phyloP scores from a whole-genome alignment of 2,329 filamentous ascomycete genomes.

The Penicillium aurantiogriseum region DNA sequence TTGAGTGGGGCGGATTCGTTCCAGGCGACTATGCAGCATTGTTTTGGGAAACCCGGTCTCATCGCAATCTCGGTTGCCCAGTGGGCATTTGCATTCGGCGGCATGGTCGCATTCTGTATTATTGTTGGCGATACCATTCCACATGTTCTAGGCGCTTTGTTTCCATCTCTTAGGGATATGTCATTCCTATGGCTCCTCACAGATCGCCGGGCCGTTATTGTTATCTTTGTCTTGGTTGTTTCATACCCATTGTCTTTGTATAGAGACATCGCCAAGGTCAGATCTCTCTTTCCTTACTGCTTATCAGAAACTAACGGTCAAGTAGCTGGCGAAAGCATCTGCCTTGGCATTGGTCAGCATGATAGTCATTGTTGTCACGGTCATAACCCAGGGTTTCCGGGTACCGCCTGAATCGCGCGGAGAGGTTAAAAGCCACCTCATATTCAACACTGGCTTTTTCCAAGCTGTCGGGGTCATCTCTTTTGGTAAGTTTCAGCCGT shows the following conservation, averaged over 20 bases:
- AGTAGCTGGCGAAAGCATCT: conserved; percentile 88
- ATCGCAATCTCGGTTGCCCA: conserved; percentile 89
- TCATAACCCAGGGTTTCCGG: conserved; percentile 77
- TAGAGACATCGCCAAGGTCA: conserved; percentile 92
- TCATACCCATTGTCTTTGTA: conserved; percentile 93
- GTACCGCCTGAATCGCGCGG: conserved; percentile 72
- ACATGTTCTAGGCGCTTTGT: conserved; percentile 78
- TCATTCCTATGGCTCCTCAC: conserved; percentile 80
- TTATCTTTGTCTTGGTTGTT: conserved; percentile 79
- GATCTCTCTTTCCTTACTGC: conserved; percentile 19
- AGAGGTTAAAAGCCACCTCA: conserved; percentile 66
- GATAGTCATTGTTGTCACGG: conserved; percentile 82
- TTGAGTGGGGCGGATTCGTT: conserved; percentile 91
- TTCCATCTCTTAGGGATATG: conserved; percentile 69
- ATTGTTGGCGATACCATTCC: conserved; percentile 97
- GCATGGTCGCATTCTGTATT: conserved; percentile 97
- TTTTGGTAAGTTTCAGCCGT: conserved; percentile 64
- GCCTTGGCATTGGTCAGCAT: conserved; percentile 91
- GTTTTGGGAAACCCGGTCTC: conserved; percentile 83
- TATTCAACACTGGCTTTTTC: conserved; percentile 85
- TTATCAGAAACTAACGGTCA: conserved; percentile 30
- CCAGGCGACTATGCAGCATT: conserved; percentile 92
- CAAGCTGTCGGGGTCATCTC: conserved; percentile 98
- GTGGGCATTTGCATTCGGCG: conserved; percentile 98
- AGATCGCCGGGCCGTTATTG: conserved; percentile 78